Evolutionary conservation across 345 rosid genomes (phyloP).

Genomic region (Gossypium longicalyx): DNA sequence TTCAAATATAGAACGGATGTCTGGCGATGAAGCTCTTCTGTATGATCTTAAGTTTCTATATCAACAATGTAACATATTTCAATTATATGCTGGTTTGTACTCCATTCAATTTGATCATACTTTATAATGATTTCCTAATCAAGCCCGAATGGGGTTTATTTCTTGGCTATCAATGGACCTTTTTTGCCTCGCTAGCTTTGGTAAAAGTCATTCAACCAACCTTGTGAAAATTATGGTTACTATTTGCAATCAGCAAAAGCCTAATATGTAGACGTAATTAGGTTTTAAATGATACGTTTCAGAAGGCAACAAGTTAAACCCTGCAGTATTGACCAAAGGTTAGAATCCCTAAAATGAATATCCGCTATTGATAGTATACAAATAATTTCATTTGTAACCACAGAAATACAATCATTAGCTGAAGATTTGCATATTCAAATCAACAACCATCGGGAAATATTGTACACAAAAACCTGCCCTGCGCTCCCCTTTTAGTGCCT

Average conservation of each 20-base stretch:
- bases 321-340: background rate
- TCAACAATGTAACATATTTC: background rate
- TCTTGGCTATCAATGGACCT: background rate
- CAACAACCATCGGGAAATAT: background rate
- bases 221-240: background rate
- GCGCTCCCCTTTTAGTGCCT: background rate
- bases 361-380: background rate
- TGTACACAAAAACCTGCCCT: background rate
- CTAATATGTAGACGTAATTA: background rate
- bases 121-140: background rate
- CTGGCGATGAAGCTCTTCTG: background rate
- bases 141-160: background rate
- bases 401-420: background rate
- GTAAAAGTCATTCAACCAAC: background rate
- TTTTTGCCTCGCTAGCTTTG: background rate
- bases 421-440: background rate
- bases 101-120: background rate
- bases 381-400: background rate
- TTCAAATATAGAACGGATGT: background rate
- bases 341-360: background rate
- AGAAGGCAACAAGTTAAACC: background rate
- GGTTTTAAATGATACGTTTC: background rate
- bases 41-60: background rate
- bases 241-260: constrained; percentile 7
- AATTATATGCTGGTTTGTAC: background rate